A percentile compares a stretch with the other conserved stretches of the same genome.
Conservation (phyloP, 352 stramenopile genomes). For the Phytophthora tentaculata region DNA sequence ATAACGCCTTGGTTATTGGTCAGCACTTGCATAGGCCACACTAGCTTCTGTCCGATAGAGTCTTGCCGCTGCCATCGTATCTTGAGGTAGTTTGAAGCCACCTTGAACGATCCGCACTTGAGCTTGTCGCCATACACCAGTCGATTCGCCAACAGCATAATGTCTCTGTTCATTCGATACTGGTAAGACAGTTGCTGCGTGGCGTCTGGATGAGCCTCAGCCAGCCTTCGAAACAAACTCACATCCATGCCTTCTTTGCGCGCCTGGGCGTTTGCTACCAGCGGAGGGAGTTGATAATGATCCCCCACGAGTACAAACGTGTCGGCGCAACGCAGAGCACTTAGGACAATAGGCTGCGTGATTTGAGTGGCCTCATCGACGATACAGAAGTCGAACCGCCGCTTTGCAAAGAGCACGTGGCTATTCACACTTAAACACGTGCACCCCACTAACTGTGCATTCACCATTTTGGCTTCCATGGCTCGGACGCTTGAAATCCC, state of each 20-base stretch:
- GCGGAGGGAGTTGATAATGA: slow-evolving; percentile 97
- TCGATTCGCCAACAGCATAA: slow-evolving; percentile 96
- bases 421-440: slow-evolving; percentile 82
- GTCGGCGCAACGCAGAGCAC: slow-evolving; percentile 92
- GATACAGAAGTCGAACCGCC: slow-evolving; percentile 98
- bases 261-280: slow-evolving; percentile 93
- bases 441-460: slow-evolving; percentile 67
- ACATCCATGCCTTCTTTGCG: slow-evolving; percentile 85
- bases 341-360: slow-evolving; percentile 95
- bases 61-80: slow-evolving; percentile 31
- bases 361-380: slow-evolving; percentile 99
- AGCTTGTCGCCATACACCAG: slow-evolving; percentile 94
- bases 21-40: slow-evolving; percentile 52
- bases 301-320: slow-evolving; percentile 98
- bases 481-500: slow-evolving; percentile 44
- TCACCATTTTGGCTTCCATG: slow-evolving; percentile 59
- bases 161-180: slow-evolving; percentile 98
- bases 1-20: slow-evolving; percentile 61
- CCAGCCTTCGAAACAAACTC: slow-evolving; percentile 92
- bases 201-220: slow-evolving; percentile 90
- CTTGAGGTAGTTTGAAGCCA: slow-evolving; percentile 58
- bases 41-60: slow-evolving; percentile 13
- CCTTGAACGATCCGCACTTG: slow-evolving; percentile 85
- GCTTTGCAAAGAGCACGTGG: slow-evolving; percentile 79
- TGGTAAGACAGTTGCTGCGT: slow-evolving; percentile 96